These are phyloP conservation scores for Boletus semigastroideus DNA, from an alignment of 1,284 basidiomycete genomes.

Conservation along the genomic window DNA sequence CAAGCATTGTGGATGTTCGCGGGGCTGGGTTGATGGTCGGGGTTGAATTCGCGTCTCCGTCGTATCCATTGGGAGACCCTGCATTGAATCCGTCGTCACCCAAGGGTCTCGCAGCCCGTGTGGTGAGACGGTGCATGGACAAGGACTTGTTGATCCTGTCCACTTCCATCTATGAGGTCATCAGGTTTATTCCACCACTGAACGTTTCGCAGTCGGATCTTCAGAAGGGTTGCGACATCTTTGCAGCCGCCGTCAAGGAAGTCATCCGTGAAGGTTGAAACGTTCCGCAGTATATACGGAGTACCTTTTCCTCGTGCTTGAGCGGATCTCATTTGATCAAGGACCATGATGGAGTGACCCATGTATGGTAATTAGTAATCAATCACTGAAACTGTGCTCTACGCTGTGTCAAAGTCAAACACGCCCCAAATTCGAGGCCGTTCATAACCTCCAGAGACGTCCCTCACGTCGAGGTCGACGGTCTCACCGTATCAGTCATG, in stretches of 20 bases:
- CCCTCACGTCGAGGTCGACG: conserved; percentile 19
- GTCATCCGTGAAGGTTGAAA: conserved; percentile 48
- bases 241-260: conserved; percentile 61
- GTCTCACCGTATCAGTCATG: conserved; percentile 15
- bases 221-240: conserved; percentile 56
- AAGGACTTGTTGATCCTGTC: conserved; percentile 81
- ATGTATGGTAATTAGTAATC: neutral
- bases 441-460: neutral
- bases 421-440: conserved; percentile 14
- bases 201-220: conserved; percentile 65
- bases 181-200: conserved; percentile 78
- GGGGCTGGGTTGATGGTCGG: conserved; percentile 81
- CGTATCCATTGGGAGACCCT: conserved; percentile 46
- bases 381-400: neutral
- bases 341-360: neutral
- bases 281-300: neutral
- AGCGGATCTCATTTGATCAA: neutral
- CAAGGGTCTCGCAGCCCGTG: conserved; percentile 67
- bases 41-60: conserved; percentile 74
- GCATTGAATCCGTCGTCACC: conserved; percentile 45
- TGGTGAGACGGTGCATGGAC: conserved; percentile 80
- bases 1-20: conserved; percentile 73
- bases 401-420: neutral
- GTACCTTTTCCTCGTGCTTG: neutral
- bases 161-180: conserved; percentile 76